phyloP scores from a whole-genome alignment of 805 yeast genomes.

The Zygoascus flipseniorum region DNA sequence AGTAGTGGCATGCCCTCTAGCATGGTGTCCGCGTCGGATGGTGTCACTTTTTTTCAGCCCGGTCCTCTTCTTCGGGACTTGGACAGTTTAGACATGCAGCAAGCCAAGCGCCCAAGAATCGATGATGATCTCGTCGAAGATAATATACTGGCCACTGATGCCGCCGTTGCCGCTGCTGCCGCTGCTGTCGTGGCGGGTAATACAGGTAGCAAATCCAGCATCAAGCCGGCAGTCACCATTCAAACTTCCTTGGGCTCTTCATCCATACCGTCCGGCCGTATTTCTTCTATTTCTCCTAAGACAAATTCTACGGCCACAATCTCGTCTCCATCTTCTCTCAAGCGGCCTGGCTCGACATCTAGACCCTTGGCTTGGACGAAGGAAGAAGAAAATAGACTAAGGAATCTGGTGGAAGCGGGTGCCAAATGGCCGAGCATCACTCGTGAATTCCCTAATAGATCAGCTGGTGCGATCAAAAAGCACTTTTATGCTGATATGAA shows the following conservation, averaged over 20 bases:
- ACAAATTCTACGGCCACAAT: neutral
- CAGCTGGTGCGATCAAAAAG: slow-evolving; percentile 26
- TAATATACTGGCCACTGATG: neutral
- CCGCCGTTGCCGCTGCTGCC: neutral
- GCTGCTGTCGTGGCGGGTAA: neutral
- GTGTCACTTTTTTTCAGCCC: neutral
- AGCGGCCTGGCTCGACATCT: neutral
- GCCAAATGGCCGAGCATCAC: slow-evolving; percentile 22
- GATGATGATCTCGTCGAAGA: neutral
- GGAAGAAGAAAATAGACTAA: slow-evolving; percentile 16
- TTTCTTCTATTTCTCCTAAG: neutral
- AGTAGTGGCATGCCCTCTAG: neutral
- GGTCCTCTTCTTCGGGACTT: neutral
- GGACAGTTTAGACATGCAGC: neutral
- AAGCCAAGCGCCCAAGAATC: neutral
- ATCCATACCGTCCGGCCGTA: neutral
- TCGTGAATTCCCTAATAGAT: slow-evolving; percentile 22
- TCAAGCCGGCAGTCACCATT: neutral
- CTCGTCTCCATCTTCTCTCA: neutral
- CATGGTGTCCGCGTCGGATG: neutral
- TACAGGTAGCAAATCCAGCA: neutral
- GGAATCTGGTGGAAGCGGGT: slow-evolving; percentile 19
- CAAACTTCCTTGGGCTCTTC: neutral
- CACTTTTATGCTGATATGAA: slow-evolving; percentile 27
- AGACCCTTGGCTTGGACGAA: slow-evolving; percentile 15